phyloP scores from a whole-genome alignment of 805 yeast genomes.

The Cyberlindnera xylosilytica region DNA sequence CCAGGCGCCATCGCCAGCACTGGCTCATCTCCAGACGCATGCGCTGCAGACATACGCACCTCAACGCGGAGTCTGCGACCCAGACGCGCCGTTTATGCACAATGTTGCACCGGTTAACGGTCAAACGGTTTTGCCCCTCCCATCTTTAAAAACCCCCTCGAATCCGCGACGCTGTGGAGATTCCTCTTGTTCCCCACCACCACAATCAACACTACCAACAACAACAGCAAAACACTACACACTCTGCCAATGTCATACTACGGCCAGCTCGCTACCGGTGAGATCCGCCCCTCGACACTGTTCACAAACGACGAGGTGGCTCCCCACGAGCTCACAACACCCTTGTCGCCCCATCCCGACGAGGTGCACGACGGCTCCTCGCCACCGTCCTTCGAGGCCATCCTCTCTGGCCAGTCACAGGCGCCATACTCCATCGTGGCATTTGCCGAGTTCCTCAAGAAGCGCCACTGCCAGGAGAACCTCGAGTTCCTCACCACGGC shows the following conservation, averaged over 20 bases:
- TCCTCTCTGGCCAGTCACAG: conserved; percentile 21
- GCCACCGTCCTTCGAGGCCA: conserved; percentile 23
- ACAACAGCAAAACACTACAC: not conserved
- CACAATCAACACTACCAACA: not conserved
- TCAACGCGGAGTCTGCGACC: no score
- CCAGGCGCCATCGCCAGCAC: no score
- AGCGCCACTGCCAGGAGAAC: conserved; percentile 27
- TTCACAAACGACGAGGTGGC: conserved; percentile 3
- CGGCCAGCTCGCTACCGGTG: conserved; percentile 3
- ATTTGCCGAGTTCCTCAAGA: conserved; percentile 23
- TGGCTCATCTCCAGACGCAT: no score
- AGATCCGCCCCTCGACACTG: not conserved
- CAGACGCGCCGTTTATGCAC: not conserved
- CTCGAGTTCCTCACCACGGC: conserved; percentile 26
- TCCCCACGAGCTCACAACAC: conserved; percentile 6
- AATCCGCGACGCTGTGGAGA: no score
- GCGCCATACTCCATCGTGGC: conserved; percentile 28
- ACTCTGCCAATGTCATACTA: conserved; percentile 2
- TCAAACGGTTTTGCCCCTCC: conserved; percentile 1
- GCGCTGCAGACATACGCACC: no score
- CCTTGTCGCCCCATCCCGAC: conserved; percentile 20
- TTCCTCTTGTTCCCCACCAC: no score
- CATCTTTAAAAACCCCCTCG: not conserved
- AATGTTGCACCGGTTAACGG: not conserved
- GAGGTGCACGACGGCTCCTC: conserved; percentile 7